phyloP scores from a whole-genome alignment of 768 basidiomycete species.

The Pholiota microspora region DNA sequence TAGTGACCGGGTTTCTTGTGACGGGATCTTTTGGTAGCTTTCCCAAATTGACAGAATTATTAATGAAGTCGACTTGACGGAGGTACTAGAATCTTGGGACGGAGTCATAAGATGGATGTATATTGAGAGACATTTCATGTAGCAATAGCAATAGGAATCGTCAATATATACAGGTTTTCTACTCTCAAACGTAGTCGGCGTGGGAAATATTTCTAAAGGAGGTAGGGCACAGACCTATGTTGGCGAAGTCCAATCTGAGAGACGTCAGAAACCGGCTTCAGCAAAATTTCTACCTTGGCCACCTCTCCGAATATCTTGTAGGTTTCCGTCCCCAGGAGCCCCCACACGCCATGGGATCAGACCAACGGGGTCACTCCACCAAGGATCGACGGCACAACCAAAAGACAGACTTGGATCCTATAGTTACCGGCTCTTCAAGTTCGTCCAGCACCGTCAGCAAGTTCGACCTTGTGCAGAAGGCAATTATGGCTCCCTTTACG shows the following conservation, averaged over 20 bases:
- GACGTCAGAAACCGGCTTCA: slow-evolving; percentile 24
- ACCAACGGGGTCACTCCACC: slow-evolving; percentile 29
- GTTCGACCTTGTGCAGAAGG: slow-evolving; percentile 65
- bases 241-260: slow-evolving; percentile 14
- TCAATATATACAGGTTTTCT: neutral
- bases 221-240: slow-evolving; percentile 15
- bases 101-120: too few relatives aligned
- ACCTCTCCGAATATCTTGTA: slow-evolving; percentile 4
- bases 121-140: neutral
- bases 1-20: too few relatives aligned
- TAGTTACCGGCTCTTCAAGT: slow-evolving; percentile 25
- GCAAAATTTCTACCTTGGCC: slow-evolving; percentile 21
- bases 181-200: neutral
- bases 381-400: slow-evolving; percentile 36
- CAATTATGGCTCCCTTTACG: slow-evolving; percentile 69
- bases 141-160: neutral
- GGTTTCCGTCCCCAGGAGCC: slow-evolving; percentile 8
- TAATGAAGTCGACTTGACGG: too few relatives aligned
- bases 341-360: slow-evolving; percentile 34
- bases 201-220: slow-evolving; percentile 18
- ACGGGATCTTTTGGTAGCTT: too few relatives aligned
- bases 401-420: slow-evolving; percentile 37
- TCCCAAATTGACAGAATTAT: too few relatives aligned
- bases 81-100: too few relatives aligned
- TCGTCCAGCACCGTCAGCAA: slow-evolving; percentile 40